Percentiles rank a stretch among this genome's conserved stretches.
phyloP scores from a whole-genome alignment of 352 stramenopile species.

The Aphanomyces euteiches region DNA sequence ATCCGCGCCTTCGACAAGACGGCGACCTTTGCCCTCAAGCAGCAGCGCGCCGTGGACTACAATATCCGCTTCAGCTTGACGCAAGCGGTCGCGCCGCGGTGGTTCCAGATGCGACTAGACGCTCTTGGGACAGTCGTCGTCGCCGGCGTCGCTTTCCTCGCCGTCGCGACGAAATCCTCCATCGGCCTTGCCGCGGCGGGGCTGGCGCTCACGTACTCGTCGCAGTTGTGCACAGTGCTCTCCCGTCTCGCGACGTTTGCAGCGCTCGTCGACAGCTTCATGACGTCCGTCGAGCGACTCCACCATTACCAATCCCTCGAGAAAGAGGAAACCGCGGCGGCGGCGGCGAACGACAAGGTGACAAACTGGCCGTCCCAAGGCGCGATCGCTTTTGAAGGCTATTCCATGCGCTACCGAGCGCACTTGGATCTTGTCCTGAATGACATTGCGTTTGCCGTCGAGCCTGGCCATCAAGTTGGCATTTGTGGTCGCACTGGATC shows the following conservation, averaged over 20 bases:
- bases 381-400: no score
- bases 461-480: conserved; percentile 22
- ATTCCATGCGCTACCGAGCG: neutral
- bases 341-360: no score
- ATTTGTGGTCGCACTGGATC: conserved; percentile 45
- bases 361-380: no score
- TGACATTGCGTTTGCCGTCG: neutral
- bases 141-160: conserved; percentile 73
- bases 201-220: conserved; percentile 16
- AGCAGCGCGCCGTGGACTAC: conserved; percentile 41
- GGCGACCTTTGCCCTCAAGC: conserved; percentile 28
- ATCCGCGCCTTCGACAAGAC: conserved; percentile 57
- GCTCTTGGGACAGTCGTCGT: conserved; percentile 35
- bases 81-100: conserved; percentile 71
- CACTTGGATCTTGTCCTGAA: conserved; percentile 11
- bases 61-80: conserved; percentile 76
- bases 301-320: conserved; percentile 48
- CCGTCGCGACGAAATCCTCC: conserved; percentile 40
- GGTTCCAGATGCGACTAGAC: conserved; percentile 71
- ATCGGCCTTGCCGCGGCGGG: conserved; percentile 42
- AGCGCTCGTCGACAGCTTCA: neutral
- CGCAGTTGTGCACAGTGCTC: conserved; percentile 5
- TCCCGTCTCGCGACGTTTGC: neutral
- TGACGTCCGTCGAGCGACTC: conserved; percentile 19
- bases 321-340: no score